phyloP scores from a whole-genome alignment of 306 rosid species.

The Phaseolus lunatus region DNA sequence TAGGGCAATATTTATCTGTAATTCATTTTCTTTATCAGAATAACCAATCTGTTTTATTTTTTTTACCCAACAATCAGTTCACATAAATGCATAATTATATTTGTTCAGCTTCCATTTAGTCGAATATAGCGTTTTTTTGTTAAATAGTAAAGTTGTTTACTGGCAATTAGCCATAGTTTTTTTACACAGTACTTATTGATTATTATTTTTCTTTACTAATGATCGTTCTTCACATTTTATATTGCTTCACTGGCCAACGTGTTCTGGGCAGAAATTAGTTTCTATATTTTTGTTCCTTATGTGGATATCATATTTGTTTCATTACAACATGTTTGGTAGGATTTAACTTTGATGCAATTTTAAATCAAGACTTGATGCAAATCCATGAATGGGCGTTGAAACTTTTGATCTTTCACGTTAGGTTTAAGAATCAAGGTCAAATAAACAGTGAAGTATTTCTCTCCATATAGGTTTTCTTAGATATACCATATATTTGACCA shows the following conservation, averaged over 20 bases:
- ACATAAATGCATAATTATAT: conserved; percentile 9
- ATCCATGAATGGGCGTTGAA: too few species aligned
- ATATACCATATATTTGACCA: too few species aligned
- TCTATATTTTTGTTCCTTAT: conserved; percentile 11
- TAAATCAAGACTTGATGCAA: neutral
- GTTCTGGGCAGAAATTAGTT: neutral
- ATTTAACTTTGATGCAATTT: neutral
- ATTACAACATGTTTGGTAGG: conserved; percentile 24
- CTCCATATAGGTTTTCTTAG: too few species aligned
- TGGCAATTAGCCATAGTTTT: neutral
- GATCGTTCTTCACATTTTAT: conserved; percentile 20
- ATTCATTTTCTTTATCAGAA: neutral
- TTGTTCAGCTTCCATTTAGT: conserved; percentile 15
- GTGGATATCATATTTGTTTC: conserved; percentile 33
- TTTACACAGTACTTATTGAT: conserved; percentile 5
- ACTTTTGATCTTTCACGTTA: too few species aligned
- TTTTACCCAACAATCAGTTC: neutral
- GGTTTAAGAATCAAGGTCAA: too few species aligned
- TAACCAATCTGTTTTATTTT: conserved; percentile 6
- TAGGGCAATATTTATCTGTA: conserved; percentile 1
- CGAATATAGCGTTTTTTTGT: neutral
- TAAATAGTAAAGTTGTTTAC: neutral
- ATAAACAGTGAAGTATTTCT: too few species aligned
- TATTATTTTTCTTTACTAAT: neutral
- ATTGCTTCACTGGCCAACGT: conserved; percentile 31